A percentile compares a stretch with the other conserved stretches of the same genome.
Evolutionary conservation across 73 alveolate genomes (phyloP).

Genomic region (Tetrahymena thermophila): DNA sequence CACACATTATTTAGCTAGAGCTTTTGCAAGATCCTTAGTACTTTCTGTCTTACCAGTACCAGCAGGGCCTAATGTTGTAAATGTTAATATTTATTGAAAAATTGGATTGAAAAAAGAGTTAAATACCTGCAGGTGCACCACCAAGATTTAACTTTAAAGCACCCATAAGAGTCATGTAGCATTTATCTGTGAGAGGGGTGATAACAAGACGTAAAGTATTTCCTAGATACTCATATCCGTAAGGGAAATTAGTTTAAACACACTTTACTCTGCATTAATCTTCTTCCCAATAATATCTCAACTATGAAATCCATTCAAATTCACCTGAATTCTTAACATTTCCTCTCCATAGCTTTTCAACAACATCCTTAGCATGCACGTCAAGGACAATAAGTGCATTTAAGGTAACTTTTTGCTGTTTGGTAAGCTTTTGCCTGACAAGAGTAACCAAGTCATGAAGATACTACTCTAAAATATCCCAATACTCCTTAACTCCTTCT

Average conservation of each 20-base stretch:
- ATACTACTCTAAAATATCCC: slow-evolving; percentile 59
- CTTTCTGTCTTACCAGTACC: slow-evolving; percentile 99
- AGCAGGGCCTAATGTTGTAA: slow-evolving; percentile 90
- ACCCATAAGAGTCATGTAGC: slow-evolving; percentile 97
- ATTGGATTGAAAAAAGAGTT: neutral
- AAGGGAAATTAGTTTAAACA: slow-evolving; percentile 97
- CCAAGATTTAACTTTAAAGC: slow-evolving; percentile 94
- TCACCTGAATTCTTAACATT: slow-evolving; percentile 79
- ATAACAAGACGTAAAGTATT: slow-evolving; percentile 97
- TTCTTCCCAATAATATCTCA: slow-evolving; percentile 99
- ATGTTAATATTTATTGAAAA: too few relatives aligned
- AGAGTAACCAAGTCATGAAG: slow-evolving; percentile 87
- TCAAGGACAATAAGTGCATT: slow-evolving; percentile 98
- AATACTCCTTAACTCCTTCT: slow-evolving; percentile 72
- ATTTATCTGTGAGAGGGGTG: slow-evolving; percentile 99
- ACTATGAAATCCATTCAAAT: slow-evolving; percentile 99
- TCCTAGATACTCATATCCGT: slow-evolving; percentile 99
- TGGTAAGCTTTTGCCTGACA: slow-evolving; percentile 93
- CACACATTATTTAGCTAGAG: slow-evolving; percentile 97
- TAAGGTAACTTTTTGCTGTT: slow-evolving; percentile 75
- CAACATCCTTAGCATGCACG: slow-evolving; percentile 99
- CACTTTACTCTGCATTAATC: slow-evolving; percentile 94
- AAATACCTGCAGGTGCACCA: slow-evolving; percentile 94
- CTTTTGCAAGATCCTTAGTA: slow-evolving; percentile 97
- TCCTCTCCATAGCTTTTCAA: slow-evolving; percentile 82